These are phyloP conservation scores for Penicillium sp. DNA, from an alignment of 2,329 filamentous ascomycete genomes.

Conservation along the genomic window DNA sequence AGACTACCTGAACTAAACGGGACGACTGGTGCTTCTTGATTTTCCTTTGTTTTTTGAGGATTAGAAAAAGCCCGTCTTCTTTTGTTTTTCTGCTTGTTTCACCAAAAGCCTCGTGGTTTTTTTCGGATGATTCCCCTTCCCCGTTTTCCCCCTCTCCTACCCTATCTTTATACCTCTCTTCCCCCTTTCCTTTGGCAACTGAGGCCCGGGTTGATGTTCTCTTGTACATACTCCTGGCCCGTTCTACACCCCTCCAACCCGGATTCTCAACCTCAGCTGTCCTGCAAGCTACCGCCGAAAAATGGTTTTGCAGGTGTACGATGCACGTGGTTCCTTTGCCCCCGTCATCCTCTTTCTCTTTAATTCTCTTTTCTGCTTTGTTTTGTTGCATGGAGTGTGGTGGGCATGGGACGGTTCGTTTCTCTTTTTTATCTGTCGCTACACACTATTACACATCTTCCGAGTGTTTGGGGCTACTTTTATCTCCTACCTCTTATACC, in stretches of 20 bases:
- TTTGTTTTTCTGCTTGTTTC: slow-evolving; percentile 18
- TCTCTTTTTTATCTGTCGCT: slow-evolving; percentile 20
- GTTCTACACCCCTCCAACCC: slow-evolving; percentile 8
- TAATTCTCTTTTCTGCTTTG: slow-evolving; percentile 25
- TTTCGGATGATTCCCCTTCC: slow-evolving; percentile 30
- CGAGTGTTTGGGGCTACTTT: neutral
- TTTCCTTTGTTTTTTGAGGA: slow-evolving; percentile 31
- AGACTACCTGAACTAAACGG: slow-evolving; percentile 31
- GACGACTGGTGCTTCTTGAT: slow-evolving; percentile 18
- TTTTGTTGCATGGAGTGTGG: slow-evolving; percentile 37
- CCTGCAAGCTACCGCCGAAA: slow-evolving; percentile 17
- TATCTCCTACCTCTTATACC: neutral
- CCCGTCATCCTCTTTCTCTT: slow-evolving; percentile 26
- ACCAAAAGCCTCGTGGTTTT: slow-evolving; percentile 8
- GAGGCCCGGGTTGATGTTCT: slow-evolving; percentile 29
- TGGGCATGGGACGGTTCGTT: slow-evolving; percentile 36
- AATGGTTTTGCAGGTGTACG: slow-evolving; percentile 32
- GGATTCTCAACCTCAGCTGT: slow-evolving; percentile 19
- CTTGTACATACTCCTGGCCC: slow-evolving; percentile 30
- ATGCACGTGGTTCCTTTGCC: slow-evolving; percentile 29
- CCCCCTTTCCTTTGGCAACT: slow-evolving; percentile 27
- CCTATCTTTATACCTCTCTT: slow-evolving; percentile 12
- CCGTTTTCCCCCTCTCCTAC: slow-evolving; percentile 5
- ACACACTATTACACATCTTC: neutral
- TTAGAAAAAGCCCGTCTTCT: slow-evolving; percentile 36